Evolutionary conservation across 2,329 filamentous ascomycete genomes (phyloP).

Genomic region (Fusarium cicatricum): DNA sequence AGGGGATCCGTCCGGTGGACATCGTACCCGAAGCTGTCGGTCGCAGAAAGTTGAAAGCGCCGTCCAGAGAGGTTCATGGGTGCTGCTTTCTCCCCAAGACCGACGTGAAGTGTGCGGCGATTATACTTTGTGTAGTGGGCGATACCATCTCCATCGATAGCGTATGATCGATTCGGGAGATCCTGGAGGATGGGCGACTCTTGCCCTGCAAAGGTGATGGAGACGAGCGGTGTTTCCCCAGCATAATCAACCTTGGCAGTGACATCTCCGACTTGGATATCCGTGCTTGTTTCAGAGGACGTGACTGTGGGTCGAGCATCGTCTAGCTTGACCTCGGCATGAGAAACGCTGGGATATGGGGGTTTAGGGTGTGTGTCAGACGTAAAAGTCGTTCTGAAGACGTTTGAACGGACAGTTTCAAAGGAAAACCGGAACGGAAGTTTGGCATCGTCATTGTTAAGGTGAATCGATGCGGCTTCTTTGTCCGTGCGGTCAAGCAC

Average conservation of each 20-base stretch:
- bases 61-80: constrained; percentile 76
- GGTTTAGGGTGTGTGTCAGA: constrained; percentile 69
- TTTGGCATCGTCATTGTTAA: constrained; percentile 20
- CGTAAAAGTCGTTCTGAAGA: constrained; percentile 74
- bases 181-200: constrained; percentile 67
- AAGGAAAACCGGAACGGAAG: constrained; percentile 67
- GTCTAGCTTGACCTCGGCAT: constrained; percentile 49
- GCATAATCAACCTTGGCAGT: constrained; percentile 67
- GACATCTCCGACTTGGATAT: constrained; percentile 57
- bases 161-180: constrained; percentile 71
- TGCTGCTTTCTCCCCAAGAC: constrained; percentile 75
- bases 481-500: too few species aligned
- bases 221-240: constrained; percentile 62
- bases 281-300: constrained; percentile 46
- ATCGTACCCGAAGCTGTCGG: constrained; percentile 78
- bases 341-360: constrained; percentile 67
- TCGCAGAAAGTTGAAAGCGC: constrained; percentile 71
- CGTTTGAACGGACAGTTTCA: constrained; percentile 66
- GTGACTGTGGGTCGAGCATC: constrained; percentile 44
- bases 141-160: constrained; percentile 66
- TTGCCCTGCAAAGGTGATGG: constrained; percentile 57
- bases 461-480: too few species aligned
- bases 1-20: constrained; percentile 74
- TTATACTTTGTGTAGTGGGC: constrained; percentile 72
- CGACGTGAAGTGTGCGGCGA: constrained; percentile 70